These are phyloP conservation scores for Umbelopsis sp. DNA, from an alignment of 192 early-diverging fungal species.

Conservation along the genomic window DNA sequence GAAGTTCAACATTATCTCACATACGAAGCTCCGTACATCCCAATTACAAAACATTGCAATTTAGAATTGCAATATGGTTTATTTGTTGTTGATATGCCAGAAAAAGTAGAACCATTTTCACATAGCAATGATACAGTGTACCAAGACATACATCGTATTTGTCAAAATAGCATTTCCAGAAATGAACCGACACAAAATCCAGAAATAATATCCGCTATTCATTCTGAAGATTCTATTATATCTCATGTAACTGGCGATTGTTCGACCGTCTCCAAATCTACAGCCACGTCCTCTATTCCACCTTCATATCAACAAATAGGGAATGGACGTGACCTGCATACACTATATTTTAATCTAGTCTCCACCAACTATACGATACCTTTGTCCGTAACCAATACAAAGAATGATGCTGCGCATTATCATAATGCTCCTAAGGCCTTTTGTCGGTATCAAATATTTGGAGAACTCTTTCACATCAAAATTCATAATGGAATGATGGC, in stretches of 20 bases:
- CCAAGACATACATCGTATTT: too few species aligned
- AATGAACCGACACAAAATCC: too few species aligned
- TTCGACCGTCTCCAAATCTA: neutral
- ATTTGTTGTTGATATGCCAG: constrained; percentile 31
- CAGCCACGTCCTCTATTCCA: neutral
- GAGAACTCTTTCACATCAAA: neutral
- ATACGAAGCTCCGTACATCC: constrained; percentile 6
- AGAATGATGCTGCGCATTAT: neutral
- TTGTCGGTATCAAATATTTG: neutral
- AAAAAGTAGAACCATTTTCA: neutral
- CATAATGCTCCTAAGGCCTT: neutral
- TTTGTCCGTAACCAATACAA: neutral
- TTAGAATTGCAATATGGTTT: constrained; percentile 26
- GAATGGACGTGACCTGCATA: neutral
- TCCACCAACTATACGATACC: neutral
- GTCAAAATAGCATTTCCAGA: too few species aligned
- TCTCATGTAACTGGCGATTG: neutral
- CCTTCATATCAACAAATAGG: constrained; percentile 13
- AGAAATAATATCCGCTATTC: too few species aligned
- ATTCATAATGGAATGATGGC: neutral
- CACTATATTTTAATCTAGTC: neutral
- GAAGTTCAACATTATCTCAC: neutral
- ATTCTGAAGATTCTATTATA: neutral
- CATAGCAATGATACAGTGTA: too few species aligned
- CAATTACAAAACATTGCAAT: neutral